Base-by-base conservation (phyloP, 306 rosid genomes). In the Malus domestica region DNA sequence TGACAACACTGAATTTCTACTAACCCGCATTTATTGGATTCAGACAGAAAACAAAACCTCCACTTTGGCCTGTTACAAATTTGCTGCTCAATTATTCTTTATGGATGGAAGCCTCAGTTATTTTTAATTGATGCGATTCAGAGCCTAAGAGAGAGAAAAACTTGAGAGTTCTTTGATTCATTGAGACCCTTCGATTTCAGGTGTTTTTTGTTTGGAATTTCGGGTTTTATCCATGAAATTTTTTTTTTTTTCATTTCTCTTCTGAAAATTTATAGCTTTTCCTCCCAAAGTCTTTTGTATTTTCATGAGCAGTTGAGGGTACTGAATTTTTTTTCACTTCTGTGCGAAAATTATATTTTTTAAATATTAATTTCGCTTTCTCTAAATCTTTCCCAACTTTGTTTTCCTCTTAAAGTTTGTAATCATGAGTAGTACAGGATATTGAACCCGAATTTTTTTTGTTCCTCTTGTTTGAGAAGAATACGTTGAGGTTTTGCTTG, bases 51-150 rank as follows among this genome's bases (percentile, higher is more conserved):
- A 15, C 55, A 15, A 49, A 73, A 65, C 71, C 57, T 61, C 75
- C 49, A 80, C 60, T 54, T 70, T 38, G 51, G 76, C 46, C 54
- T 78, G 55, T 66, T 67, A 83, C 76, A 30, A 71, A 84, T 79
- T 57, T 33, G 76, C 46, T 60, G 59, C 75, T 78, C 62, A 45
- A 52, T 77, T 15, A 76, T 69, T 68, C 78, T 76, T 64, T 70
- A 64, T 76, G 79, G 66, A 73, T n/a, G 71, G 38, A 27, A 55
- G 68, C 74, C 33, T 70, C 30, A 79, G 75, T 74, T 32, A 12
- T 63, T 46, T 72, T 44, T 30, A 22, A 6, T 5, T 54, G 38
- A 27, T 14, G 38, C 51, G 54, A 12, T 78, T 80, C 58, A 63
- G 63, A 57, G 32, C 78, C 80, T 58, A 68, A 67, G 49, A 57